A percentile compares a stretch with the other conserved stretches of the same genome.
These are phyloP conservation scores for Psophocarpus tetragonolobus DNA, from an alignment of 306 rosid species.

Conservation along the genomic window DNA sequence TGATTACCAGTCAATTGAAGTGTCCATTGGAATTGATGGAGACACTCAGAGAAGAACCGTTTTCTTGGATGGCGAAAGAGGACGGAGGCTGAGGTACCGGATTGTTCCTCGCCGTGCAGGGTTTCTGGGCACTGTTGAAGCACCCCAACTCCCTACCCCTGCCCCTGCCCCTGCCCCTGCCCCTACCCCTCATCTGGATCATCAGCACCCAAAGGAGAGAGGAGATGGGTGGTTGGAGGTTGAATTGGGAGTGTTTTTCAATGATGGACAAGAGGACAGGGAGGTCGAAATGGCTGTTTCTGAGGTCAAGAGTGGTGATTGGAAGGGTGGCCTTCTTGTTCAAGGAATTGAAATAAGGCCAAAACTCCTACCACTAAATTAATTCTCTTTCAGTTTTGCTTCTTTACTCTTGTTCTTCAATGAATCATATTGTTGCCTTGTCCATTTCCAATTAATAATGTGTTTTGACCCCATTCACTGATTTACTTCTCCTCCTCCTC, in stretches of 20 bases:
- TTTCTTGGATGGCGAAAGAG: slow-evolving; percentile 50
- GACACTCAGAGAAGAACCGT: slow-evolving; percentile 30
- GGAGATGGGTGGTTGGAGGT: slow-evolving; percentile 76
- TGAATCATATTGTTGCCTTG: neutral
- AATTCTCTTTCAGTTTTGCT: neutral
- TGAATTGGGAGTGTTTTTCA: slow-evolving; percentile 71
- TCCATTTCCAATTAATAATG: no score
- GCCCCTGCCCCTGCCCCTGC: no score
- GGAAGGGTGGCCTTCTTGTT: slow-evolving; percentile 78
- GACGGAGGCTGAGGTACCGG: slow-evolving; percentile 32
- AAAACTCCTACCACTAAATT: neutral
- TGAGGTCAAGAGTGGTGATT: slow-evolving; percentile 56
- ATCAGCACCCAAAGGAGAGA: slow-evolving; percentile 46
- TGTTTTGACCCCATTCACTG: neutral
- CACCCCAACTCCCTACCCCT: no score
- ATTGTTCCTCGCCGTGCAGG: slow-evolving; percentile 43
- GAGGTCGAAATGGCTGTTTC: slow-evolving; percentile 57
- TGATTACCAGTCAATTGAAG: slow-evolving; percentile 55
- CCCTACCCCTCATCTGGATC: no score
- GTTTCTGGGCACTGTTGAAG: neutral
- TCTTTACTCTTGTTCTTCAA: neutral
- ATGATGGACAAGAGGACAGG: slow-evolving; percentile 43
- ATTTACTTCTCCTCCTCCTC: neutral
- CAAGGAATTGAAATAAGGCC: slow-evolving; percentile 86
- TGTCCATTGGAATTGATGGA: slow-evolving; percentile 45